Base-by-base conservation (phyloP, 306 rosid genomes). In the Leucaena leucocephala region DNA sequence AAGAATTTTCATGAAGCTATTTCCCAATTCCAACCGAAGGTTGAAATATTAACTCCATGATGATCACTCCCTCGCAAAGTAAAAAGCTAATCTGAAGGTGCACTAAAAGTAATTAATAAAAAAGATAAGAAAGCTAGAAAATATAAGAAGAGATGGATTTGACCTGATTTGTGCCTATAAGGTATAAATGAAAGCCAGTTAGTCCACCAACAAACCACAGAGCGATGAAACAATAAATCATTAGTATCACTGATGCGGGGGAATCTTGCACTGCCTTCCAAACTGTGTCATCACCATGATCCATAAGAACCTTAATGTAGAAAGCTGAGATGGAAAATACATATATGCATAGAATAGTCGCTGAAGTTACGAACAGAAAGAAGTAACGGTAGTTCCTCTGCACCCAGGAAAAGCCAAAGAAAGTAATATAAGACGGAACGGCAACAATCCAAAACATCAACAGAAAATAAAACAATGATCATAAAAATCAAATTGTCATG, bases 181-280 rank as follows among this genome's bases (percentile, higher is more conserved):
- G 97, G 90, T 94, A 94, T 81, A 89, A 72, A 82, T 94, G 98
- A 83, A 92, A 94, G 78, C 96, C 97, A 43, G 96, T 92, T 70
- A 94, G 85, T 68, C 98, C 98, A 81, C 97, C 98, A 81, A 94
- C 96, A 82, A 94, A 94, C 98, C 97, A 94, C 55, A 91, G 84
- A 54, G 97, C 84, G 68, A 94, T 82, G 85, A 90, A 94, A 84
- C 91, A 91, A 81, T 88, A 94, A 43, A 82, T 90, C 96, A 94
- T 92, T 76, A 94, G 84, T 76, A 94, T 83, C 80, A 92, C 91
- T 35, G 98, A 92, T 58, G 90, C 90, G 52, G 97, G 98, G 70
- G 98, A 94, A 57, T 92, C 92, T 87, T 85, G 87, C 89, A 94
- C 89, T 15, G 97, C 98, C 86, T 78, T 90, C 98, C 96, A 92